A percentile compares a stretch with the other conserved stretches of the same genome.
Evolutionary conservation across 768 basidiomycete genomes (phyloP).

Genomic region (Crucibulum laeve): DNA sequence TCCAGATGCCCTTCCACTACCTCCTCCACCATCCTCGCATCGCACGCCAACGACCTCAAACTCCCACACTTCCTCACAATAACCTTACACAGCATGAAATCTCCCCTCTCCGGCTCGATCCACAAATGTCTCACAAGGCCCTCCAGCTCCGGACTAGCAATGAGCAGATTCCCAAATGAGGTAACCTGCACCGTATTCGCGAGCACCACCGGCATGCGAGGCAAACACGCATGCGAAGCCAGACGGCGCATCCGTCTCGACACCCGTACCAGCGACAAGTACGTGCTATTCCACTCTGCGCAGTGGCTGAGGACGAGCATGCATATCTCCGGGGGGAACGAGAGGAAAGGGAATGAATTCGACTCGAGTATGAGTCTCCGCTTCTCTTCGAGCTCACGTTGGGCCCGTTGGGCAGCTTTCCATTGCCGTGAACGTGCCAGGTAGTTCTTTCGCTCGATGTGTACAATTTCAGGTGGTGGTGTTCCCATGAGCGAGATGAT

Average conservation of each 20-base stretch:
- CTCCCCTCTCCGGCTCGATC: constrained; percentile 1
- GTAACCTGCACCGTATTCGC: constrained; percentile 23
- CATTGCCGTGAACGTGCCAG: constrained; percentile 15
- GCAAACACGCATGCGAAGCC: constrained; percentile 27
- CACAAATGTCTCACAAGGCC: neutral
- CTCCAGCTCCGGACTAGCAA: constrained; percentile 4
- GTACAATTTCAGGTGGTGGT: neutral
- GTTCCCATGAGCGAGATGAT: constrained; percentile 12
- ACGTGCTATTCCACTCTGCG: constrained; percentile 23
- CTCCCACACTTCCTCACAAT: neutral
- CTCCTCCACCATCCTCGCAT: no score
- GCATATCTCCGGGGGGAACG: constrained; percentile 28
- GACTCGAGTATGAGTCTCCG: constrained; percentile 12
- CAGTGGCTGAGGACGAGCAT: constrained; percentile 23
- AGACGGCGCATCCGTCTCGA: constrained; percentile 23
- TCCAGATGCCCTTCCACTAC: constrained; percentile 22
- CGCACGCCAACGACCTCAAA: neutral
- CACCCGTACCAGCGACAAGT: constrained; percentile 26
- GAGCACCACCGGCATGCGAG: constrained; percentile 26
- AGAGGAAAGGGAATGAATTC: constrained; percentile 19
- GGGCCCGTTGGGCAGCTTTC: constrained; percentile 13
- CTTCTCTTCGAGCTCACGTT: constrained; percentile 16
- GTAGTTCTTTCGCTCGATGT: constrained; percentile 10
- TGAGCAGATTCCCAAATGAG: constrained; percentile 21
- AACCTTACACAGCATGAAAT: neutral